A percentile compares a stretch with the other conserved stretches of the same genome.
Conservation (phyloP, 2,329 filamentous ascomycete species). For the Nothophoma quercina region DNA sequence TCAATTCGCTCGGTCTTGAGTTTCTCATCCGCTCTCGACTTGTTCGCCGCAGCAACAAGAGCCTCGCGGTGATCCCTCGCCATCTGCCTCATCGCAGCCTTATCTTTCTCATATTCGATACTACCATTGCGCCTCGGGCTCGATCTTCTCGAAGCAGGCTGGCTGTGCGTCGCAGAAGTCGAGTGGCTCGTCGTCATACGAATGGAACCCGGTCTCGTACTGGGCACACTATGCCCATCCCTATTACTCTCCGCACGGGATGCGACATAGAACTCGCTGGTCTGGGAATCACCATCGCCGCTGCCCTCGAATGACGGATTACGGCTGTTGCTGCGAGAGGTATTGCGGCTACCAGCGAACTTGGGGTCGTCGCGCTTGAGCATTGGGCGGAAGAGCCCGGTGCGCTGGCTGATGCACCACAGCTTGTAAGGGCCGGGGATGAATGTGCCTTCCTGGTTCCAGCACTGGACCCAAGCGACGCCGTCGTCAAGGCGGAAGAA, state of each 20-base stretch:
- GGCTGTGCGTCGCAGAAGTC: conserved; percentile 28
- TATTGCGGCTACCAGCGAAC: conserved; percentile 35
- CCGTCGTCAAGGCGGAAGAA: conserved; percentile 61
- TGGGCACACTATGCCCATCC: conserved; percentile 36
- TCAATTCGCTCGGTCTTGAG: conserved; percentile 26
- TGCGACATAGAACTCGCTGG: conserved; percentile 32
- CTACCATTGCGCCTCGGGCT: conserved; percentile 41
- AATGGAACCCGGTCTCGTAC: conserved; percentile 40
- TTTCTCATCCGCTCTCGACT: conserved; percentile 14
- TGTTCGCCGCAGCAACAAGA: conserved; percentile 17
- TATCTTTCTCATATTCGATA: conserved; percentile 41
- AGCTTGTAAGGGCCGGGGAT: conserved; percentile 60
- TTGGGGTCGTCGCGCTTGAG: conserved; percentile 49
- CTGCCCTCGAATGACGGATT: conserved; percentile 34
- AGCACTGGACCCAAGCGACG: conserved; percentile 59
- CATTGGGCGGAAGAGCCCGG: conserved; percentile 50
- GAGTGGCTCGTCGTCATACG: conserved; percentile 31
- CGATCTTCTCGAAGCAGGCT: conserved; percentile 33
- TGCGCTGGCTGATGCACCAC: conserved; percentile 56
- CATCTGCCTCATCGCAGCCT: conserved; percentile 34
- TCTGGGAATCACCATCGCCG: conserved; percentile 35
- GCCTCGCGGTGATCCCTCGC: conserved; percentile 40
- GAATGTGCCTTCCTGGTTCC: conserved; percentile 59
- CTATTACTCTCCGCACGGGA: conserved; percentile 33
- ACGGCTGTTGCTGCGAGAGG: conserved; percentile 28